These are phyloP conservation scores for Rhynchosporium graminicola DNA, from an alignment of 2,329 filamentous ascomycete genomes.

Conservation along the genomic window DNA sequence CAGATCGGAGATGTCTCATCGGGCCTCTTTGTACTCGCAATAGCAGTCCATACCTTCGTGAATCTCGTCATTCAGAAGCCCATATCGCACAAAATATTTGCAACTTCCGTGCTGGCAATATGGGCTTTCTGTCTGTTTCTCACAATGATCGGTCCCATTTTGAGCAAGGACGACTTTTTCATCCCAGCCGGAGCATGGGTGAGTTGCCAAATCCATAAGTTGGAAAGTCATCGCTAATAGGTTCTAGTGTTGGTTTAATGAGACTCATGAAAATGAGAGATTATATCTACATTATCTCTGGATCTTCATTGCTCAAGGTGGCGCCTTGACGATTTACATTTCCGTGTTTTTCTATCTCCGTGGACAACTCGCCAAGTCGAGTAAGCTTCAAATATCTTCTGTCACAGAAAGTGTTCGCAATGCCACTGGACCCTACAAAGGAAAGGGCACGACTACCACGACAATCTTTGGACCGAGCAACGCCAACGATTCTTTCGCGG, in stretches of 20 bases:
- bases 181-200: slow-evolving; percentile 54
- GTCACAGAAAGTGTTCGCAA: not conserved
- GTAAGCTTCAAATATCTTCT: slow-evolving; percentile 7
- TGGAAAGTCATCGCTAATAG: not conserved
- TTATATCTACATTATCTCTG: slow-evolving; percentile 56
- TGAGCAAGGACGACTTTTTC: slow-evolving; percentile 48
- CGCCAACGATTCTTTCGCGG: slow-evolving; percentile 28
- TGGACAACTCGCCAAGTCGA: slow-evolving; percentile 21
- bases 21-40: slow-evolving; percentile 55
- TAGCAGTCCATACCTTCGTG: slow-evolving; percentile 56
- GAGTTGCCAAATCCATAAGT: slow-evolving; percentile 24
- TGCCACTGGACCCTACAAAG: slow-evolving; percentile 4
- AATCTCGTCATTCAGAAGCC: slow-evolving; percentile 49
- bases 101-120: slow-evolving; percentile 34
- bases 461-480: slow-evolving; percentile 20
- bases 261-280: slow-evolving; percentile 47
- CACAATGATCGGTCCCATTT: slow-evolving; percentile 44
- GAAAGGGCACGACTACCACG: slow-evolving; percentile 22
- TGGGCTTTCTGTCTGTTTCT: slow-evolving; percentile 31
- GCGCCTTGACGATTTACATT: slow-evolving; percentile 52
- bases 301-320: slow-evolving; percentile 56
- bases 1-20: slow-evolving; percentile 53
- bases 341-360: slow-evolving; percentile 41
- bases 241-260: slow-evolving; percentile 53
- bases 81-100: slow-evolving; percentile 46